Conservation (phyloP, 306 rosid species). For the Lotus japonicus region DNA sequence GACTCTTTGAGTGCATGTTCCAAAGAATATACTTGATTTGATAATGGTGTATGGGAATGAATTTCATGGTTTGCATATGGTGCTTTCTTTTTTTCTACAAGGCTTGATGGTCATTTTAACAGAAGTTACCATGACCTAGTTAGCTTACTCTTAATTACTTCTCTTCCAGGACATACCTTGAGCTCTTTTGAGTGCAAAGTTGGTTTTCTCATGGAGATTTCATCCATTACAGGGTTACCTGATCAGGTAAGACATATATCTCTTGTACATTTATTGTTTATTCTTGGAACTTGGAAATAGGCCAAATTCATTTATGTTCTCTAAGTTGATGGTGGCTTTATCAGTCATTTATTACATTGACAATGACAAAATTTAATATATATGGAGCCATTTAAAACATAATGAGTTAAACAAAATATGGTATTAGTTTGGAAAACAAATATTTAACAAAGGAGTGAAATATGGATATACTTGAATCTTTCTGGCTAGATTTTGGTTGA, state of each 20-base stretch:
- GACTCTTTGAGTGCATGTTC: neutral
- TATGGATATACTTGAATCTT: neutral
- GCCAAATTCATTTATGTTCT: neutral
- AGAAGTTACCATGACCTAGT: neutral
- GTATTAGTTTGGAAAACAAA: neutral
- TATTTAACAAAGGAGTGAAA: neutral
- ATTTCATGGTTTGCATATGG: no score
- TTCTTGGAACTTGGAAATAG: neutral
- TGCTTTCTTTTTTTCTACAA: no score
- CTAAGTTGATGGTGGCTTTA: neutral
- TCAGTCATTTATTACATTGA: neutral
- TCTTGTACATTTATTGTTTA: neutral
- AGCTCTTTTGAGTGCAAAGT: constrained; percentile 16
- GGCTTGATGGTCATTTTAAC: neutral
- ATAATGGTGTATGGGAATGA: neutral
- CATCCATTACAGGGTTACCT: constrained; percentile 44
- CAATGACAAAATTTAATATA: neutral
- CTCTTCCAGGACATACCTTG: constrained; percentile 21
- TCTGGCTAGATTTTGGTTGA: neutral
- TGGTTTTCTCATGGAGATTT: constrained; percentile 46
- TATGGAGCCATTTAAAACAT: neutral
- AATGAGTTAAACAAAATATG: neutral
- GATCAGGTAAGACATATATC: constrained; percentile 50
- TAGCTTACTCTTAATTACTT: constrained; percentile 9
- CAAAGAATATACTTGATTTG: neutral